Base-by-base conservation (phyloP, 179 eudicot species). In the Spinacia oleracea region DNA sequence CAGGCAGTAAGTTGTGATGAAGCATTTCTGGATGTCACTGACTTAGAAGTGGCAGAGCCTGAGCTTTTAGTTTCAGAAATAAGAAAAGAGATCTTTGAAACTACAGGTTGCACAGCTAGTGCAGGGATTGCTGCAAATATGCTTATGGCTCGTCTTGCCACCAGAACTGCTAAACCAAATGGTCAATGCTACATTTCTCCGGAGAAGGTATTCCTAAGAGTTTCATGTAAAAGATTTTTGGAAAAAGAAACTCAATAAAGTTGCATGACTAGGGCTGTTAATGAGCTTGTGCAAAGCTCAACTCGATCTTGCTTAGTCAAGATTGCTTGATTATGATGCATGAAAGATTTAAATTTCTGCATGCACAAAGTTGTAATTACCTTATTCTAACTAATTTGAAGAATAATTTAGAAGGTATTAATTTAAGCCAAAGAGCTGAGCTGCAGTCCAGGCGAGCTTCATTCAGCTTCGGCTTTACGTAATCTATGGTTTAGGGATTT, bases 1-100 rank as follows among this genome's bases (percentile, higher is more conserved):
- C 90, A 96, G 99, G 99, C 98, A 70, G 91, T 96, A 68, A 96
- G 99, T 79, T 96, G 99, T 86, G 99, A 96, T 88, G 98, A 96
- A 88, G 99, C 99, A 69, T 93, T 93, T 84, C 74, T 96, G 74
- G 99, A 96, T 83, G 86, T 88, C 81, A 85, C 89, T 50, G 89
- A 87, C 58, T 89, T 88, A 11, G 87, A 85, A 66, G 89, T 85
- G 78, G 85, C 81, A 45, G 94, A 93, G 79, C 89, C 94, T 75
- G 90, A 89, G 77, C 45, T 72, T 83, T 89, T 96, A 83, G 96
- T 96, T 77, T 93, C 97, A 42, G 46, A 77, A 66, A 89, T 96
- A 77, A 86, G 99, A 85, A 89, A 90, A 83, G 99, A 96, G 87
- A 91, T 96, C 75, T 78, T 86, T 76, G 92, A 90, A 76, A 84